These are phyloP conservation scores for Sporobolomyces roseus DNA, from an alignment of 768 basidiomycete species.

Conservation along the genomic window DNA sequence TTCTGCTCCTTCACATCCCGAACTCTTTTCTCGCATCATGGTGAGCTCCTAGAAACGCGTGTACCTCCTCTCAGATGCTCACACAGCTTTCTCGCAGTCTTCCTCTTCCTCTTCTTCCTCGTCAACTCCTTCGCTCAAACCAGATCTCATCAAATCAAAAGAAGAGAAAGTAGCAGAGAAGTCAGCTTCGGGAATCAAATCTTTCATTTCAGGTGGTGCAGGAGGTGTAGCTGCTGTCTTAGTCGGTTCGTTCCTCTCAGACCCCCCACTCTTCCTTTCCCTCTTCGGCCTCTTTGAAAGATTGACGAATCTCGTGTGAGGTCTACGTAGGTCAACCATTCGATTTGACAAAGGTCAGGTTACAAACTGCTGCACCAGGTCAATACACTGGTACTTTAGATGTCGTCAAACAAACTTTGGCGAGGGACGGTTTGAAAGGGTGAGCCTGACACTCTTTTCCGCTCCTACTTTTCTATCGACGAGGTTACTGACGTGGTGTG, in stretches of 20 bases:
- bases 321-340: constrained; percentile 78
- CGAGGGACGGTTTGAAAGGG: constrained; percentile 87
- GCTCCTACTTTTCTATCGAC: neutral
- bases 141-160: constrained; percentile 26
- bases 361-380: constrained; percentile 87
- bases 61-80: no score
- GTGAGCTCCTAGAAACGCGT: neutral
- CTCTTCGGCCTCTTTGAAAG: neutral
- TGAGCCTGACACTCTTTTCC: constrained; percentile 46
- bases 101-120: neutral
- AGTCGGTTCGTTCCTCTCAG: constrained; percentile 65
- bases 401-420: constrained; percentile 83
- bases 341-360: constrained; percentile 89
- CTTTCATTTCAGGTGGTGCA: constrained; percentile 89
- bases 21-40: neutral
- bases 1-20: neutral
- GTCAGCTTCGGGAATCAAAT: constrained; percentile 55
- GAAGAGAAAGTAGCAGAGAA: constrained; percentile 34
- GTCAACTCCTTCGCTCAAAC: constrained; percentile 2
- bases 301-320: neutral
- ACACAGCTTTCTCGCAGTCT: no score
- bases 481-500: neutral
- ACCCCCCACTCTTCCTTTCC: neutral
- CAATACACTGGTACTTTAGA: constrained; percentile 87
- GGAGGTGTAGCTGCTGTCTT: constrained; percentile 83